phyloP scores from a whole-genome alignment of 768 basidiomycete species.

The Termitomyces eurrhizus region DNA sequence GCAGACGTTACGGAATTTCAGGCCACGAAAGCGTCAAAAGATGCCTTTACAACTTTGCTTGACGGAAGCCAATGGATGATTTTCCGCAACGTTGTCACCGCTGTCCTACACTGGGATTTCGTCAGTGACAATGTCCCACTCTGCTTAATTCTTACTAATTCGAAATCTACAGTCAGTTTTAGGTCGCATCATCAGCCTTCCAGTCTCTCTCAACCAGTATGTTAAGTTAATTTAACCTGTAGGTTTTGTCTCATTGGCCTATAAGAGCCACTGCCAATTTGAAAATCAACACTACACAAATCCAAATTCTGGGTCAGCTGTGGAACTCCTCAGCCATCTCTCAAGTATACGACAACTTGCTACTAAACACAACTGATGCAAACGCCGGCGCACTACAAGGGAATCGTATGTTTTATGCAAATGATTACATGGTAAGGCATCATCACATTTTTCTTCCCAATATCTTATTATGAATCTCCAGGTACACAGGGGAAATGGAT shows the following conservation, averaged over 20 bases:
- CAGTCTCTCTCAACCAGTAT: constrained; percentile 34
- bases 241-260: neutral
- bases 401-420: constrained; percentile 24
- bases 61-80: constrained; percentile 71
- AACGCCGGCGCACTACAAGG: constrained; percentile 20
- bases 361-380: constrained; percentile 23
- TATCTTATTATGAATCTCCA: neutral
- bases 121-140: constrained; percentile 34
- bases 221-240: constrained; percentile 14
- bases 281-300: constrained; percentile 37
- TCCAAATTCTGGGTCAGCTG: constrained; percentile 32
- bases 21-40: constrained; percentile 36
- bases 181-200: constrained; percentile 66
- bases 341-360: constrained; percentile 14
- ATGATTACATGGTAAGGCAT: constrained; percentile 19
- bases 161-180: constrained; percentile 45
- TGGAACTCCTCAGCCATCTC: constrained; percentile 32
- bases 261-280: constrained; percentile 38
- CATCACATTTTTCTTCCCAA: neutral
- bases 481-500: constrained; percentile 30
- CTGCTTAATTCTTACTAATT: constrained; percentile 2
- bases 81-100: constrained; percentile 51
- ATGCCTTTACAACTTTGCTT: constrained; percentile 53
- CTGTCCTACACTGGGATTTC: constrained; percentile 68
- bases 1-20: constrained; percentile 56